A percentile compares a stretch with the other conserved stretches of the same genome.
Conservation (phyloP, 2,329 filamentous ascomycete genomes). For the Didymosphaeria variabile region DNA sequence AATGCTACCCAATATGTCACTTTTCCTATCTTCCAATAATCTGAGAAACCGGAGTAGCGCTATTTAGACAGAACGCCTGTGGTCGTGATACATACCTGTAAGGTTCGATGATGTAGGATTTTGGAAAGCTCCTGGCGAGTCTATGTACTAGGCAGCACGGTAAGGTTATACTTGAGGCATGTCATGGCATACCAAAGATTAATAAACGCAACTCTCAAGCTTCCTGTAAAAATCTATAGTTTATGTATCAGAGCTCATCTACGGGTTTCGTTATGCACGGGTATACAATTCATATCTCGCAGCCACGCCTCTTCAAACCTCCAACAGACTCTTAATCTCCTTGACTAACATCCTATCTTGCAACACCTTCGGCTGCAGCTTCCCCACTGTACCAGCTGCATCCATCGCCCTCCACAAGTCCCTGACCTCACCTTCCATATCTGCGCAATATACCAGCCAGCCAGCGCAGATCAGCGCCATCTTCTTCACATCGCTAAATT, state of each 20-base stretch:
- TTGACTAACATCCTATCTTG: conserved; percentile 46
- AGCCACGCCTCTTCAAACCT: conserved; percentile 23
- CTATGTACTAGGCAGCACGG: not conserved
- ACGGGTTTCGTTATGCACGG: not conserved
- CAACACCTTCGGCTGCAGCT: conserved; percentile 31
- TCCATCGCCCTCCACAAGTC: conserved; percentile 84
- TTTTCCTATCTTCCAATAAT: too few relatives aligned
- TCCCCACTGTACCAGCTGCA: conserved; percentile 68
- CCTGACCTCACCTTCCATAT: conserved; percentile 75
- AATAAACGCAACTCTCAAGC: not conserved
- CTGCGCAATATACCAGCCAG: conserved; percentile 75
- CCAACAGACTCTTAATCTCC: conserved; percentile 46
- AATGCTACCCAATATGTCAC: too few relatives aligned
- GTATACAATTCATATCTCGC: conserved; percentile 4
- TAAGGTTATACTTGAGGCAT: conserved; percentile 2
- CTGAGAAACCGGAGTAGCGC: not conserved
- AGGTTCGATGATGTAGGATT: too few relatives aligned
- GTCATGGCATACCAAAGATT: not conserved
- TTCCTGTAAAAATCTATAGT: too few relatives aligned
- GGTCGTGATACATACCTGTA: not conserved
- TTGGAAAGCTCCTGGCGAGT: not conserved
- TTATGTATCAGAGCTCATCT: too few relatives aligned
- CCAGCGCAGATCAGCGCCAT: conserved; percentile 81
- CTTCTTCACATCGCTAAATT: conserved; percentile 73
- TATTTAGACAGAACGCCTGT: too few relatives aligned